These are phyloP conservation scores for Bolboschoenoplectus hybrid DNA, from an alignment of 202 grass and related monocot species.

Conservation along the genomic window DNA sequence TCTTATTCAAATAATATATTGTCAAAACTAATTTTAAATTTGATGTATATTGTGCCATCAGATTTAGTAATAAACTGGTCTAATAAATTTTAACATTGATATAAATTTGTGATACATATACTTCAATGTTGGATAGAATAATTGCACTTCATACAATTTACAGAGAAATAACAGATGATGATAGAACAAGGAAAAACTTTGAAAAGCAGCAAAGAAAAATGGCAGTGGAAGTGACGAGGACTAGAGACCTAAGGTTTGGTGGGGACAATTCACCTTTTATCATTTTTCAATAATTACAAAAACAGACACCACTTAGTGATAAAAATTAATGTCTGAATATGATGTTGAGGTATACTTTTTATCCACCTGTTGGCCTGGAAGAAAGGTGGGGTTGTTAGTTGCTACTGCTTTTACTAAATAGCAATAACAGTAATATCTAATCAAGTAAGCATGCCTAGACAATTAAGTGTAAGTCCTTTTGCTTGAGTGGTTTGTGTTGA, in stretches of 20 bases:
- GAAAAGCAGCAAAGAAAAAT: slow-evolving; percentile 50
- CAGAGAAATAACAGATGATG: slow-evolving; percentile 16
- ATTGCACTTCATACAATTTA: slow-evolving; percentile 8
- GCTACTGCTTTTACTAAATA: background rate
- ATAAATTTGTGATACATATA: background rate
- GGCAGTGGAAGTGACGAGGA: slow-evolving; percentile 39
- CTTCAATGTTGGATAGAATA: background rate
- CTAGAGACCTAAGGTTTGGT: slow-evolving; percentile 56
- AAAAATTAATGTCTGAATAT: background rate
- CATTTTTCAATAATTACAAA: slow-evolving; percentile 21
- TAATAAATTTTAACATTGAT: background rate
- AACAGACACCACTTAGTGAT: background rate
- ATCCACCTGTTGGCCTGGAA: background rate
- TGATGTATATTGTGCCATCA: background rate
- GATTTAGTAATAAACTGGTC: background rate
- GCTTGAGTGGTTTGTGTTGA: background rate
- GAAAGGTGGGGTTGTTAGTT: background rate
- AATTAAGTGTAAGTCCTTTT: background rate
- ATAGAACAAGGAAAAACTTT: slow-evolving; percentile 45
- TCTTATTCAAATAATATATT: no score
- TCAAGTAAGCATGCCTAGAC: background rate
- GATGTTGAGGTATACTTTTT: background rate
- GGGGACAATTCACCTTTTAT: background rate
- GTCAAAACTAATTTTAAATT: background rate
- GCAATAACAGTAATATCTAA: background rate